Percentiles rank a stretch among this genome's conserved stretches.
These are phyloP conservation scores for Agroathelia rolfsii DNA, from an alignment of 1,284 basidiomycete genomes.

Conservation along the genomic window DNA sequence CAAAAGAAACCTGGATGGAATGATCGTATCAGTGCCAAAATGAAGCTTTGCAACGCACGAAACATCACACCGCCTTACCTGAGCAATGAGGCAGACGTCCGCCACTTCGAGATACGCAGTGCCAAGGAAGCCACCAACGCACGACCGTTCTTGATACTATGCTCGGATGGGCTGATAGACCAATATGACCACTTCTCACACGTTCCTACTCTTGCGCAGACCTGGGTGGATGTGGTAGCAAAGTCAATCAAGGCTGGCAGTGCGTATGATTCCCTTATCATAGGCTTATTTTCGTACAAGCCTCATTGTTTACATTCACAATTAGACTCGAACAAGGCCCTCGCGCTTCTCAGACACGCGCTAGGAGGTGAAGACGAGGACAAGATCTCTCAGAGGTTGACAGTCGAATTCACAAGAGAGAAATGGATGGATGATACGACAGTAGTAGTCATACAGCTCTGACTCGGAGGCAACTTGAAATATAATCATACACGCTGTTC, in stretches of 20 bases:
- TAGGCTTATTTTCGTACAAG: too few relatives aligned
- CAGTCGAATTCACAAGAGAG: constrained; percentile 14
- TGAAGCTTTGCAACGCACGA: constrained; percentile 15
- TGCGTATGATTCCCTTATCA: too few relatives aligned
- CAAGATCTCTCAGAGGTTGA: constrained; percentile 16
- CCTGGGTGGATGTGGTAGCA: constrained; percentile 5
- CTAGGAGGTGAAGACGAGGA: constrained; percentile 17
- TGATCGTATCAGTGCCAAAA: constrained; percentile 7
- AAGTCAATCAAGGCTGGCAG: too few relatives aligned
- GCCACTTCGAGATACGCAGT: constrained; percentile 12
- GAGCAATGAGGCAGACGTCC: constrained; percentile 18
- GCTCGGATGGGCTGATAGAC: constrained; percentile 16
- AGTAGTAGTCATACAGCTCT: constrained; percentile 16
- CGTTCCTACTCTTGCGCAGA: constrained; percentile 2
- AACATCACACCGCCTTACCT: constrained; percentile 24
- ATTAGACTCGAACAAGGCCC: constrained; percentile 19
- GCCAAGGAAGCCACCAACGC: constrained; percentile 4
- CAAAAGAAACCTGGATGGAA: constrained; percentile 19
- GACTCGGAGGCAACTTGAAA: too few relatives aligned
- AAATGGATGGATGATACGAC: constrained; percentile 23
- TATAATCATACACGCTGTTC: too few relatives aligned
- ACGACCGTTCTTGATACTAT: constrained; percentile 15
- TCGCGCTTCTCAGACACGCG: constrained; percentile 18
- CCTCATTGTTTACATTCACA: too few relatives aligned
- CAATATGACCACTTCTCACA: constrained; percentile 6